Evolutionary conservation across 1,284 basidiomycete species (phyloP).

Genomic region (Malassezia cuniculi): DNA sequence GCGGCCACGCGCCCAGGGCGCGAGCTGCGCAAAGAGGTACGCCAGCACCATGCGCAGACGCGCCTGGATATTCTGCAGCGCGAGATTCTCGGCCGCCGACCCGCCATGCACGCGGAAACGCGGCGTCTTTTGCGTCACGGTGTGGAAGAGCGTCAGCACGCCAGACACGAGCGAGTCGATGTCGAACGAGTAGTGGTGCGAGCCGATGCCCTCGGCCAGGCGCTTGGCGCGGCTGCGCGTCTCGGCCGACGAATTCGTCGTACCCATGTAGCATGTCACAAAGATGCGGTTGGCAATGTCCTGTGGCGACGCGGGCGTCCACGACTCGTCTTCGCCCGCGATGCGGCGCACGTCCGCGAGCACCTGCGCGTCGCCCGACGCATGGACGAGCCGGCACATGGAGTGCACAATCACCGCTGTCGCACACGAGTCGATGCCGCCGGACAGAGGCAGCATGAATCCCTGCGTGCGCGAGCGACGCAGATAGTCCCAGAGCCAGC

Average conservation of each 20-base stretch:
- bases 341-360: constrained; percentile 82
- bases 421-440: constrained; percentile 95
- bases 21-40: constrained; percentile 88
- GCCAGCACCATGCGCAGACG: constrained; percentile 88
- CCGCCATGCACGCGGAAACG: constrained; percentile 82
- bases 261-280: constrained; percentile 99
- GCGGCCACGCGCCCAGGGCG: constrained; percentile 80
- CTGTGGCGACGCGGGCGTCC: constrained; percentile 68
- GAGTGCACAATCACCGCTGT: constrained; percentile 89
- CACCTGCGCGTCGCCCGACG: constrained; percentile 53
- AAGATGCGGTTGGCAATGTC: constrained; percentile 80
- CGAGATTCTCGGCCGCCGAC: constrained; percentile 73
- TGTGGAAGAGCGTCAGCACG: constrained; percentile 65
- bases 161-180: constrained; percentile 85
- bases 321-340: constrained; percentile 70
- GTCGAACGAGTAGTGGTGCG: constrained; percentile 76
- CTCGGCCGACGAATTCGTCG: constrained; percentile 79
- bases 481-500: constrained; percentile 99
- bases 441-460: constrained; percentile 88
- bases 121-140: constrained; percentile 70
- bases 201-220: constrained; percentile 62
- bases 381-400: constrained; percentile 80
- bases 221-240: constrained; percentile 75
- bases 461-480: constrained; percentile 83
- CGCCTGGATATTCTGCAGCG: constrained; percentile 95